These are phyloP conservation scores for Picea abies DNA, from an alignment of 83 land plant species.

Conservation along the genomic window DNA sequence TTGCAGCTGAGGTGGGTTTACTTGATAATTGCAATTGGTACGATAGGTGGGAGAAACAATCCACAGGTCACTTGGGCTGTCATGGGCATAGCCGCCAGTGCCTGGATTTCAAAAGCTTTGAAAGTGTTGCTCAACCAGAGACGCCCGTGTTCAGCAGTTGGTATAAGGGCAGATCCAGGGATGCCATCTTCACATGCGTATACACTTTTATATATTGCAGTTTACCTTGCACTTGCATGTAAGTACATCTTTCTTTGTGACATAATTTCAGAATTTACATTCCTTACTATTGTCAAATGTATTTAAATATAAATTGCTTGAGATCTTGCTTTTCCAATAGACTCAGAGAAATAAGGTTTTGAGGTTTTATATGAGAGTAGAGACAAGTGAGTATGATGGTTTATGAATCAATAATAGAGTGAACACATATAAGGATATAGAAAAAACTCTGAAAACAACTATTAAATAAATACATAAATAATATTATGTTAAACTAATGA, in stretches of 20 bases:
- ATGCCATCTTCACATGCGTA: constrained; percentile 96
- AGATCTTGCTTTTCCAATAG: no score
- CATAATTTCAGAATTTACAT: not conserved
- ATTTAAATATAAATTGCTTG: no score
- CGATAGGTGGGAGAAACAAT: constrained; percentile 66
- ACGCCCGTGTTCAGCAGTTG: constrained; percentile 47
- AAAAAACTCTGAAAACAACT: no score
- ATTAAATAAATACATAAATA: no score
- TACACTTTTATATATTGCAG: constrained; percentile 42
- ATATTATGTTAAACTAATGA: no score
- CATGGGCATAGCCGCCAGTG: constrained; percentile 52
- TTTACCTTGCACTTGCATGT: constrained; percentile 45
- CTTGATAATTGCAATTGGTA: constrained; percentile 24
- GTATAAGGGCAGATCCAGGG: constrained; percentile 62
- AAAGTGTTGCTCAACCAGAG: constrained; percentile 69
- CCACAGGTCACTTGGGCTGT: constrained; percentile 61
- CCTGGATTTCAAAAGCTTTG: constrained; percentile 38
- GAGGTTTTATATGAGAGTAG: no score
- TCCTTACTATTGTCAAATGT: not conserved
- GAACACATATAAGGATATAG: no score
- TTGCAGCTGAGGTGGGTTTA: constrained; percentile 72
- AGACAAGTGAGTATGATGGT: no score
- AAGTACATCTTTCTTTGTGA: not conserved
- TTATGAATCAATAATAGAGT: no score
- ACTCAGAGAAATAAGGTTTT: no score